Conservation (phyloP, 2,329 filamentous ascomycete species). For the Verticillium dahliae region DNA sequence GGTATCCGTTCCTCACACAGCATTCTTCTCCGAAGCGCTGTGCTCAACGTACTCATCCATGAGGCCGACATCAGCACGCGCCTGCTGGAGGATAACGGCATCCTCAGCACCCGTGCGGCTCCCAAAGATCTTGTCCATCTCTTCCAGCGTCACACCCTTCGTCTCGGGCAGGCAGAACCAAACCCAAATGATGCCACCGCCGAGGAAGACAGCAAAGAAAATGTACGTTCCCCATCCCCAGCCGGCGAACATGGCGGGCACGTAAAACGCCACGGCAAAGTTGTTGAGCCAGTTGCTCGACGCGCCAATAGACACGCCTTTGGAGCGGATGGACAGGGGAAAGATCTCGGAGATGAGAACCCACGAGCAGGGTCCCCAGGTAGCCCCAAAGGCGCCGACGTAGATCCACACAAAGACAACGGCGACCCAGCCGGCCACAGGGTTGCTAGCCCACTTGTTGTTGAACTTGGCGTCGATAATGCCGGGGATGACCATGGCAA, state of each 20-base stretch:
- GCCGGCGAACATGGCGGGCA: conserved; percentile 47
- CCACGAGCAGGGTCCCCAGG: conserved; percentile 26
- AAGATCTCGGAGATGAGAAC: conserved; percentile 38
- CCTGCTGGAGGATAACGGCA: conserved; percentile 14
- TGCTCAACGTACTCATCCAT: background rate
- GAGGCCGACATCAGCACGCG: conserved; percentile 15
- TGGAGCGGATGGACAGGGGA: conserved; percentile 51
- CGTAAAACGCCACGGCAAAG: conserved; percentile 41
- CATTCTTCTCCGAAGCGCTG: background rate
- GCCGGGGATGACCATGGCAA: conserved; percentile 27
- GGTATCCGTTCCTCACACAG: background rate
- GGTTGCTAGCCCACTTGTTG: conserved; percentile 25
- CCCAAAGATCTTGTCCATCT: conserved; percentile 44
- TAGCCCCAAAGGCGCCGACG: conserved; percentile 6
- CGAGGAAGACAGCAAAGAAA: conserved; percentile 48
- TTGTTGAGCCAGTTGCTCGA: conserved; percentile 38
- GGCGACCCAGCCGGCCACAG: conserved; percentile 26
- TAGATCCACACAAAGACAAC: conserved; percentile 22
- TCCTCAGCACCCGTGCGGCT: conserved; percentile 20
- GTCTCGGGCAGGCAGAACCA: conserved; percentile 54
- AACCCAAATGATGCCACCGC: conserved; percentile 37
- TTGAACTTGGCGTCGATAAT: conserved; percentile 30
- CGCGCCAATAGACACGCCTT: conserved; percentile 50
- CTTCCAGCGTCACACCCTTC: conserved; percentile 44
- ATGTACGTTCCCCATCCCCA: conserved; percentile 47